A percentile compares a stretch with the other conserved stretches of the same genome.
Evolutionary conservation across 2,329 filamentous ascomycete species (phyloP).

Genomic region (Aspergillus sergii): DNA sequence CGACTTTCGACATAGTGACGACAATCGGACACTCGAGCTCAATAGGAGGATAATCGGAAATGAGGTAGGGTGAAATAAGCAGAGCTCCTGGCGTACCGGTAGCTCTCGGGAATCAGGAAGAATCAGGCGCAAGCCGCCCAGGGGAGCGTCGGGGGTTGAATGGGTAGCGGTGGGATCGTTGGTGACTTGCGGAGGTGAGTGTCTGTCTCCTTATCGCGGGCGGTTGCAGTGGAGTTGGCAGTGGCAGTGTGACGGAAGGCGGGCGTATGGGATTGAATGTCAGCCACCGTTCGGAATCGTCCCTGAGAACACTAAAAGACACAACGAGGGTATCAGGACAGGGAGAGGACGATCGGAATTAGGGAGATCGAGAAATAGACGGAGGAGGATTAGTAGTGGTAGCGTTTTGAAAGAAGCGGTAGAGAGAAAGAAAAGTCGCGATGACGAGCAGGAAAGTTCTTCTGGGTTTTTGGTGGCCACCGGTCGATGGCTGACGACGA

Average conservation of each 20-base stretch:
- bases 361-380: slow-evolving; percentile 12
- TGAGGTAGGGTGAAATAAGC: background rate
- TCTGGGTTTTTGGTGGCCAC: background rate
- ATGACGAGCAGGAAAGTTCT: background rate
- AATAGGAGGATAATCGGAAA: slow-evolving; percentile 4
- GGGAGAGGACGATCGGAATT: slow-evolving; percentile 14
- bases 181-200: background rate
- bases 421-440: background rate
- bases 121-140: background rate
- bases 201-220: slow-evolving; percentile 14
- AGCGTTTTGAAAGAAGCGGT: background rate
- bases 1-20: slow-evolving; percentile 84
- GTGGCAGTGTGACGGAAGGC: slow-evolving; percentile 10
- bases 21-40: slow-evolving; percentile 13
- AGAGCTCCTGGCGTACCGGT: background rate
- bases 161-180: background rate
- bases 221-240: slow-evolving; percentile 5
- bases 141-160: background rate
- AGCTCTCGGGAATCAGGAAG: background rate
- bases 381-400: background rate
- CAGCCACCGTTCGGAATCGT: slow-evolving; percentile 20
- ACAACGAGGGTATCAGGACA: slow-evolving; percentile 2
- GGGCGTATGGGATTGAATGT: slow-evolving; percentile 15
- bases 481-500: slow-evolving; percentile 1
- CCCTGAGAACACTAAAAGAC: background rate